Percentiles rank a stretch among this genome's conserved stretches.
phyloP scores from a whole-genome alignment of 2,329 filamentous ascomycete genomes.

The Sporothrix schenckii region DNA sequence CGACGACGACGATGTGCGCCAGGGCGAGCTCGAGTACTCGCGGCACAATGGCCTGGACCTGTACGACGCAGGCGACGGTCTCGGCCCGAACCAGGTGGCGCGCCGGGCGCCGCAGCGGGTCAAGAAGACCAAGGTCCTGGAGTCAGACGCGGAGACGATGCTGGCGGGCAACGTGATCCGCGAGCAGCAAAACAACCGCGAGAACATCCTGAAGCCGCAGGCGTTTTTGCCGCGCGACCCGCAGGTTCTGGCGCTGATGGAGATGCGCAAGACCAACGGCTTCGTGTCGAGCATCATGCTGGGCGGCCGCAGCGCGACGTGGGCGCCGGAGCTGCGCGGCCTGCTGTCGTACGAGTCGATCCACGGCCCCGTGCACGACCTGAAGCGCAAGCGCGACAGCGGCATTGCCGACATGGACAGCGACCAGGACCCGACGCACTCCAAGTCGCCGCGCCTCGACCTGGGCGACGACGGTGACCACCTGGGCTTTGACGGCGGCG shows the following conservation, averaged over 20 bases:
- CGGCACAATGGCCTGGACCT: slow-evolving; percentile 58
- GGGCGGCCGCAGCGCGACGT: slow-evolving; percentile 74
- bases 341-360: slow-evolving; percentile 86
- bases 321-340: slow-evolving; percentile 92
- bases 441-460: slow-evolving; percentile 71
- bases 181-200: slow-evolving; percentile 80
- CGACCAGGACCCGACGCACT: slow-evolving; percentile 63
- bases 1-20: slow-evolving; percentile 63
- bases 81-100: slow-evolving; percentile 56
- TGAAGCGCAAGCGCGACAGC: slow-evolving; percentile 92
- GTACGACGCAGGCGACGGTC: slow-evolving; percentile 63
- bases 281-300: slow-evolving; percentile 88
- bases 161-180: slow-evolving; percentile 78
- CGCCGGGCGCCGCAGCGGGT: slow-evolving; percentile 72
- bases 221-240: slow-evolving; percentile 86
- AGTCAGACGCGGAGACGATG: slow-evolving; percentile 78
- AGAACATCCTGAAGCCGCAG: slow-evolving; percentile 80
- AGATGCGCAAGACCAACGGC: slow-evolving; percentile 86
- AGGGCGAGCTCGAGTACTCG: slow-evolving; percentile 62
- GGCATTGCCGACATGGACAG: slow-evolving; percentile 78
- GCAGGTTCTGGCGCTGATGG: slow-evolving; percentile 81
- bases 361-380: slow-evolving; percentile 68
- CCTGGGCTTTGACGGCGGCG: slow-evolving; percentile 46
- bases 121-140: slow-evolving; percentile 76
- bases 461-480: slow-evolving; percentile 62